Base-by-base conservation (phyloP, 257 asterid genomes). In the Handroanthus guayacan region DNA sequence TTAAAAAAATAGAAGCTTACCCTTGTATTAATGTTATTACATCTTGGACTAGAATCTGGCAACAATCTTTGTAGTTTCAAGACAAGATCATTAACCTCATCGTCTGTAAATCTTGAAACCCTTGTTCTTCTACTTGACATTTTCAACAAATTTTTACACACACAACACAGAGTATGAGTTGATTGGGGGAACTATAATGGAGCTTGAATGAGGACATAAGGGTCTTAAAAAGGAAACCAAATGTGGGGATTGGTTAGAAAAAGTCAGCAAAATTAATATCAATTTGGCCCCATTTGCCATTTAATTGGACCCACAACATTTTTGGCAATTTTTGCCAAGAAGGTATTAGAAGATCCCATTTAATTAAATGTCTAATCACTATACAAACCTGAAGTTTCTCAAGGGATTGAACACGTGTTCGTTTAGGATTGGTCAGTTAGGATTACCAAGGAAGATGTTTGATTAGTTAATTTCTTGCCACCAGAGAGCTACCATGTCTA, bases 21-120 rank as follows among this genome's bases (percentile, higher is more conserved):
- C 90, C 83, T 90, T 75, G 67, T 67, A 65, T 39, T 39, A 39
- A n/a, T n/a, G n/a, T 39, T 39, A 39, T 78, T 76, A 52, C 71
- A 44, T 3, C 78, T 76, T 62, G 96, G 81, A 62, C 67, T 62
- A 18, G 91, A 75, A 70, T 80, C 69, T 3, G 97, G 92, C 80
- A 92, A 78, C 77, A 86, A 73, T 45, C 84, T 63, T 18, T 87
- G 97, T 50, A 92, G 83, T 78, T 83, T 87, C 54, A 71, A 68
- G 71, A 90, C 75, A 76, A 92, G 90, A 69, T 80, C 79, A 67
- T 82, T 82, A n/a, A 85, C 54, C 87, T 92, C 95, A 67, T 89
- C 89, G 51, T 85, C 79, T 5, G 83, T 84, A 68, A 79, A 41
- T 56, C 86, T 83, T 36, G 92, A 68, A 74, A 38, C 69, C 67